These are phyloP conservation scores for Trichoderma atrobrunneum DNA, from an alignment of 2,329 filamentous ascomycete genomes.

Conservation along the genomic window DNA sequence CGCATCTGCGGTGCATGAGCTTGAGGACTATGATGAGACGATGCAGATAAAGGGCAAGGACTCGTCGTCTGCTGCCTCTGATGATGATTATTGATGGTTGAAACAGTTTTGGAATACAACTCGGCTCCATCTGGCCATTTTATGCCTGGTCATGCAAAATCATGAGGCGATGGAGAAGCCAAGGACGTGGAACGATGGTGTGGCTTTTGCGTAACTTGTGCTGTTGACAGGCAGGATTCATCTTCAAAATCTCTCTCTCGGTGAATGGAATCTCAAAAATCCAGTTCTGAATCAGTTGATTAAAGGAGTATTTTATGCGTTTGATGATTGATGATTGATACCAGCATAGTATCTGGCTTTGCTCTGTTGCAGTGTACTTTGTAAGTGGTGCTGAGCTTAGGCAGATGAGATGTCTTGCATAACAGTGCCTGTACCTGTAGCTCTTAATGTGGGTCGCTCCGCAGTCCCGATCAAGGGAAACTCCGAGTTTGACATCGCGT, in stretches of 20 bases:
- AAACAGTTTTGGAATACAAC: background rate
- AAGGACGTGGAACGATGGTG: background rate
- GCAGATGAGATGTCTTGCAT: background rate
- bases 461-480: background rate
- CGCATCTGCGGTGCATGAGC: background rate
- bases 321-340: background rate
- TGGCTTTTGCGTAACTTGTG: background rate
- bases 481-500: background rate
- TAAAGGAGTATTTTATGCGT: background rate
- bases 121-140: background rate
- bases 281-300: background rate
- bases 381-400: background rate
- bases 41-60: background rate
- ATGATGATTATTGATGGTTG: background rate
- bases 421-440: too few species aligned
- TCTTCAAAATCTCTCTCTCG: too few species aligned
- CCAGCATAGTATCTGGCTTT: background rate
- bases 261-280: background rate
- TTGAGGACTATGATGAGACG: background rate
- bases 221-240: background rate
- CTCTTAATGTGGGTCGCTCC: background rate
- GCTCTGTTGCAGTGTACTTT: background rate
- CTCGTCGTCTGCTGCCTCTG: background rate
- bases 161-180: background rate
- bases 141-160: background rate